phyloP scores from a whole-genome alignment of 2,329 filamentous ascomycete genomes.

The Colletotrichum trifolii region DNA sequence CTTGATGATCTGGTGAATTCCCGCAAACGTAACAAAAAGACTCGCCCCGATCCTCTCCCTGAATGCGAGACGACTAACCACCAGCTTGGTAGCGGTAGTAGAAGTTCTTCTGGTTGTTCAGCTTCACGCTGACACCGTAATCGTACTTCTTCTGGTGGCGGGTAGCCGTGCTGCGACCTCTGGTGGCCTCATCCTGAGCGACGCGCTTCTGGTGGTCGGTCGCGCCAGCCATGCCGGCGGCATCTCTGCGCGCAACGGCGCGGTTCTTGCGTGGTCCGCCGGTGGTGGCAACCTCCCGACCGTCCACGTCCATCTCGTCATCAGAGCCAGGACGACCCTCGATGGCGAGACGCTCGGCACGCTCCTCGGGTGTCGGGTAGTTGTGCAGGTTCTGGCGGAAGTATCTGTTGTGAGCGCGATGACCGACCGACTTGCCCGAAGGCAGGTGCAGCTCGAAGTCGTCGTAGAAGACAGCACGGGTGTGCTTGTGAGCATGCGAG shows the following conservation, averaged over 20 bases:
- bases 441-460: conserved; percentile 95
- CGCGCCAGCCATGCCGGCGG: conserved; percentile 83
- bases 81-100: conserved; percentile 62
- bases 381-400: conserved; percentile 92
- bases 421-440: conserved; percentile 87
- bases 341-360: conserved; percentile 73
- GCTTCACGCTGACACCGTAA: conserved; percentile 79
- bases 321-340: conserved; percentile 49
- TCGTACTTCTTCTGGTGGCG: conserved; percentile 71
- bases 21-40: conserved; percentile 12
- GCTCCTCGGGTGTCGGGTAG: conserved; percentile 83
- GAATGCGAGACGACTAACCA: conserved; percentile 47
- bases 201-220: conserved; percentile 79
- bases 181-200: conserved; percentile 74
- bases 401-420: conserved; percentile 87
- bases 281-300: conserved; percentile 48
- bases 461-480: conserved; percentile 84
- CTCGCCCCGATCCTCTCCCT: conserved; percentile 14
- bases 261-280: conserved; percentile 55
- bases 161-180: conserved; percentile 73
- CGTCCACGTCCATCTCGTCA: conserved; percentile 49
- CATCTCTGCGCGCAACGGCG: conserved; percentile 72
- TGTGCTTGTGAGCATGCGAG: conserved; percentile 81
- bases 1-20: conserved; percentile 6
- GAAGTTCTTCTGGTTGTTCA: conserved; percentile 78